Conservation (phyloP, 495 filamentous ascomycete species). For the Polyplosphaeria fusca region DNA sequence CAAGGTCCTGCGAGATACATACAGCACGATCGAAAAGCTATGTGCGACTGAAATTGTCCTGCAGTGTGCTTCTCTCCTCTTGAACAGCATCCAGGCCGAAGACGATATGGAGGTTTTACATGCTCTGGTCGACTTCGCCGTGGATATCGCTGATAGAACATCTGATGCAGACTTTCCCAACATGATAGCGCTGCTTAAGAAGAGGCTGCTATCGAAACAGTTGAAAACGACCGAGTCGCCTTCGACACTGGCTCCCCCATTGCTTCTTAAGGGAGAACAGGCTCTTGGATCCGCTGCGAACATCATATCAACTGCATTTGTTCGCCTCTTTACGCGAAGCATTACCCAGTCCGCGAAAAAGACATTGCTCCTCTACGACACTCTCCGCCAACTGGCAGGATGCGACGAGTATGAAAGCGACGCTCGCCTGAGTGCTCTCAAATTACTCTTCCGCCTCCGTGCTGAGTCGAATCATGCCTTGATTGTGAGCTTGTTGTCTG, state of each 20-base stretch:
- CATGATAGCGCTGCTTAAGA: conserved; percentile 12
- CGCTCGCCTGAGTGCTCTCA: conserved; percentile 76
- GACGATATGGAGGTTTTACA: conserved; percentile 44
- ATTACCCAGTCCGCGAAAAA: conserved; percentile 55
- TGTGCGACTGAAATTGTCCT: conserved; percentile 8
- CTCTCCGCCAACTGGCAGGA: conserved; percentile 58
- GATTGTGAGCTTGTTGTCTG: conserved; percentile 60
- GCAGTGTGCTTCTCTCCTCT: conserved; percentile 42
- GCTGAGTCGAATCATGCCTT: conserved; percentile 74
- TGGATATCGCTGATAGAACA: conserved; percentile 45
- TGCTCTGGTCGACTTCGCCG: conserved; percentile 50
- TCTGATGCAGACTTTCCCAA: conserved; percentile 46
- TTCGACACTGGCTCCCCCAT: conserved; percentile 3
- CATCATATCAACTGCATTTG: conserved; percentile 30
- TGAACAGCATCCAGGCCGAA: conserved; percentile 53
- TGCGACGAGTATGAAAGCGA: conserved; percentile 56
- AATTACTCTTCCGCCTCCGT: conserved; percentile 77
- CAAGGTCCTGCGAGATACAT: conserved; percentile 63
- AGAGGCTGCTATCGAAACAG: conserved; percentile 7
- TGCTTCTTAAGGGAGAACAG: not conserved
- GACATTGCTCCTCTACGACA: conserved; percentile 50
- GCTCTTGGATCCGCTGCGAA: conserved; percentile 22
- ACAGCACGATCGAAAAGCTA: conserved; percentile 48
- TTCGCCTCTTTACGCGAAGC: conserved; percentile 53
- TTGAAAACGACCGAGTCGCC: conserved; percentile 12